Percentiles rank a stretch among this genome's conserved stretches.
phyloP scores from a whole-genome alignment of 129 eudicot species.

The Sambucus nigra region DNA sequence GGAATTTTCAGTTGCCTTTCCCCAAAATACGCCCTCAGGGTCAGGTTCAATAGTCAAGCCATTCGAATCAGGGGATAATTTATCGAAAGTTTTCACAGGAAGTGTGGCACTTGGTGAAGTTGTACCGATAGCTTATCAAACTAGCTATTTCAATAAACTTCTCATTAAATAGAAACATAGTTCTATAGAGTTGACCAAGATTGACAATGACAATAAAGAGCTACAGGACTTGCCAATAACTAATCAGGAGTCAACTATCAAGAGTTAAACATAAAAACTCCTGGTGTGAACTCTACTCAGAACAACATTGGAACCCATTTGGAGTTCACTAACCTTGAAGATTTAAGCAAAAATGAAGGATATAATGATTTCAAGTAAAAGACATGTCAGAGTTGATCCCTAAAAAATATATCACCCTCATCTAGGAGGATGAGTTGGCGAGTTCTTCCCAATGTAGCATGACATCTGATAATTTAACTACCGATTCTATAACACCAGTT shows the following conservation, averaged over 20 bases:
- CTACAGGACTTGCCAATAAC: constrained; percentile 16
- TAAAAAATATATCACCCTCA: constrained; percentile 13
- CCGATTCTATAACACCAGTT: constrained; percentile 14
- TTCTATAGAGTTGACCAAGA: constrained; percentile 6
- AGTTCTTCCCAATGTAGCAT: constrained; percentile 17
- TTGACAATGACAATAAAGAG: constrained; percentile 14
- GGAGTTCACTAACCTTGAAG: constrained; percentile 12
- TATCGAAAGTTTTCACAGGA: constrained; percentile 50
- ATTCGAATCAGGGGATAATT: constrained; percentile 28
- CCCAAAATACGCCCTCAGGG: constrained; percentile 28
- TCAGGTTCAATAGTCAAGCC: constrained; percentile 37
- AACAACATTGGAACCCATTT: constrained; percentile 26
- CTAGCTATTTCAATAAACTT: constrained; percentile 48
- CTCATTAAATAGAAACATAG: constrained; percentile 27
- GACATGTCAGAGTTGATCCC: constrained; percentile 9
- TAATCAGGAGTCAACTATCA: too few species aligned
- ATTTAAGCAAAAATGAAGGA: constrained; percentile 29
- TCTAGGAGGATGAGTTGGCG: constrained; percentile 22
- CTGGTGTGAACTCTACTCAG: constrained; percentile 27
- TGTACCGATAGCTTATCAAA: constrained; percentile 47
- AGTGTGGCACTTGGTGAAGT: constrained; percentile 61
- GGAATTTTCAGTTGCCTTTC: constrained; percentile 56
- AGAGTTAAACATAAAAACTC: constrained; percentile 20
- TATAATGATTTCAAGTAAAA: constrained; percentile 27
- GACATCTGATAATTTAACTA: constrained; percentile 29